Evolutionary conservation across 1,284 basidiomycete genomes (phyloP), one percentile per base, ranked within the genome.

Genomic region (Vanrija humicola): DNA sequence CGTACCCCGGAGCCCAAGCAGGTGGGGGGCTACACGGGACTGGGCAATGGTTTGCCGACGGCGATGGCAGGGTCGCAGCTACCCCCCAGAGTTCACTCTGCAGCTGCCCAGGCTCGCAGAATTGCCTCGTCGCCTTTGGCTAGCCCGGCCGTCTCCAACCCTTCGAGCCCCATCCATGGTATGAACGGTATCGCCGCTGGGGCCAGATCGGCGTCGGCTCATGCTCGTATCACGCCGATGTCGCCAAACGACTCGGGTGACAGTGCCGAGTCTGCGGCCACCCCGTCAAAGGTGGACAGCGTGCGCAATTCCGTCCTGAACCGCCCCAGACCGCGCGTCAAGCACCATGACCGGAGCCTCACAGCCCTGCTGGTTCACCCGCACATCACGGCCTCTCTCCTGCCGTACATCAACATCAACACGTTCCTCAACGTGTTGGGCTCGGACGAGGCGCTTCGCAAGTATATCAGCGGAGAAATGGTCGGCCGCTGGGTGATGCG

Each of bases 401-500:
- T 77, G 21, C 64, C 72, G 2, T 59, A 62, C 29, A 47, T 76
- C 25, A 61, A 64, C 21, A 74, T 76, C 60, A 73, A 76, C 50
- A 64, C 67, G 15, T 76, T 77, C 54, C 63, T 77, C 19, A 70
- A 71, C n/a, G 55, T 77, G 12, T 61, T 66, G 2, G 68, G 69
- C 0, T 63, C 69, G 3, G 67, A 73, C 6, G 64, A 70, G 15
- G 46, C 45, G 5, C 54, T 74, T 5, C 61, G 73, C 43, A 66
- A 65, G 45, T 59, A 60, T 23, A 65, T 77, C 50, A 64, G 68
- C 4, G 75, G 75, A 7, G 75, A 76, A 55, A 61, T 66, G 34
- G 69, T 76, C 6, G 75, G 75, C 4, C 55, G 69, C 38, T 77
- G 75, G 75, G 69, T 77, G 3, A 59, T 71, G 58, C 48, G 59